phyloP scores from a whole-genome alignment of 139 green algal genomes.

The Bryopsis sp. region DNA sequence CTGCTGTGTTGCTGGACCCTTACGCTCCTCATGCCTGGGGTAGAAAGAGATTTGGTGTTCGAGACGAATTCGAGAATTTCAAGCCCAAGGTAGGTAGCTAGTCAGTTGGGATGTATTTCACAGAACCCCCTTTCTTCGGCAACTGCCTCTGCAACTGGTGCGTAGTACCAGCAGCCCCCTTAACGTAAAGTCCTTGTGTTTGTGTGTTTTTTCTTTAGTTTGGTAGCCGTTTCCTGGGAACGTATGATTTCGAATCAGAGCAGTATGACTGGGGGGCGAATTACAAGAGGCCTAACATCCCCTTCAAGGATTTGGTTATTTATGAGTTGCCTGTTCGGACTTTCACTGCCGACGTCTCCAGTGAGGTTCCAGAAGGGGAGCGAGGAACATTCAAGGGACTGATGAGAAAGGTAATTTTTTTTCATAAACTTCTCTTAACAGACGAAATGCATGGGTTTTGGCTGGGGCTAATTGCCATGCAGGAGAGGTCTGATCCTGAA shows the following conservation, averaged over 20 bases:
- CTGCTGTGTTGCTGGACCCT: constrained; percentile 68
- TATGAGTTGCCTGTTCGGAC: constrained; percentile 72
- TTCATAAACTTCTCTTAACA: neutral
- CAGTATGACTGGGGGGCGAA: constrained; percentile 75
- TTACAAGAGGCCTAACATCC: constrained; percentile 32
- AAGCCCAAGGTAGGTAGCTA: constrained; percentile 29
- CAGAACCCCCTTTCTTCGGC: neutral
- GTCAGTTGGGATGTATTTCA: neutral
- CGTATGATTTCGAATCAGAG: constrained; percentile 65
- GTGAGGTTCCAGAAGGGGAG: constrained; percentile 33
- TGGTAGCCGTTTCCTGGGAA: constrained; percentile 69
- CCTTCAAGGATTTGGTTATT: constrained; percentile 61
- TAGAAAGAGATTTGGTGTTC: constrained; percentile 49
- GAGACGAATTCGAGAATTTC: constrained; percentile 75
- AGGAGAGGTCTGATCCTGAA: neutral
- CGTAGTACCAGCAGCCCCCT: neutral
- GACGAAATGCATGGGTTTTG: neutral
- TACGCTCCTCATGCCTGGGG: constrained; percentile 69
- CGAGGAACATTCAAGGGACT: constrained; percentile 70
- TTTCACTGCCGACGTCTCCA: constrained; percentile 65
- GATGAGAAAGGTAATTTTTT: constrained; percentile 54
- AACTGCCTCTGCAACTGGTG: neutral
- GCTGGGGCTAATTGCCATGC: too few relatives aligned
- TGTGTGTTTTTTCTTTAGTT: constrained; percentile 19
- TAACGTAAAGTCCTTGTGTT: neutral